Evolutionary conservation across 441 rosid species (phyloP).

Genomic region (Francoa sonchifolia): DNA sequence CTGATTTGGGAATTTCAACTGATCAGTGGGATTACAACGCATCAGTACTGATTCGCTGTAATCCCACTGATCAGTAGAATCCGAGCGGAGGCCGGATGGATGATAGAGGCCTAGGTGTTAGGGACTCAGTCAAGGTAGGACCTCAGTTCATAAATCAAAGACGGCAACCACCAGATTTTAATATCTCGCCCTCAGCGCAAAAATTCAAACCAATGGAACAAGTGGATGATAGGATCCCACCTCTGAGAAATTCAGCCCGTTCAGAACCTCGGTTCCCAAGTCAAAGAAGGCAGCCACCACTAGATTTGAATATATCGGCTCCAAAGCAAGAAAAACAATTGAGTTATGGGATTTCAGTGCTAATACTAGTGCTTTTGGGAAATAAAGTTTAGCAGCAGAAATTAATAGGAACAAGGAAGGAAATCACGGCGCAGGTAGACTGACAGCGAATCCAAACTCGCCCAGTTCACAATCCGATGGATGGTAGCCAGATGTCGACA

Average conservation of each 20-base stretch:
- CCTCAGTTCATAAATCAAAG: slow-evolving; percentile 19
- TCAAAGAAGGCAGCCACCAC: slow-evolving; percentile 19
- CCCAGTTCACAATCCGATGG: no score
- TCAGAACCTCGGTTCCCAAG: slow-evolving; percentile 20
- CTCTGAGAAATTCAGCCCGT: slow-evolving; percentile 19
- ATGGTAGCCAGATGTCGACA: no score
- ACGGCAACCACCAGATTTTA: slow-evolving; percentile 17
- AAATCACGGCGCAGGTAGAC: no score
- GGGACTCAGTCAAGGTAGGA: slow-evolving; percentile 24
- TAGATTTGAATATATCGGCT: slow-evolving; percentile 3
- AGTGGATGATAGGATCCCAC: slow-evolving; percentile 12
- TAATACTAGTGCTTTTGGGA: no score
- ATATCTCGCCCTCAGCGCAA: background rate
- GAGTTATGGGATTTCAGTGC: background rate
- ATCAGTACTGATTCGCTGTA: no score
- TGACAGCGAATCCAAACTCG: background rate
- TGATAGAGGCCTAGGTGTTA: slow-evolving; percentile 10
- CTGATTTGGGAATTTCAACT: no score
- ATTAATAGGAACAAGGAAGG: no score
- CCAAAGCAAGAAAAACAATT: background rate
- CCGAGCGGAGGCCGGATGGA: no score
- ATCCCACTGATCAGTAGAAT: no score
- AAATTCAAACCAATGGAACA: no score
- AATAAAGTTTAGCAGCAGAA: background rate
- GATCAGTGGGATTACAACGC: no score